Evolutionary conservation across 139 green algal genomes (phyloP).

Genomic region (Chlorella vulgaris): DNA sequence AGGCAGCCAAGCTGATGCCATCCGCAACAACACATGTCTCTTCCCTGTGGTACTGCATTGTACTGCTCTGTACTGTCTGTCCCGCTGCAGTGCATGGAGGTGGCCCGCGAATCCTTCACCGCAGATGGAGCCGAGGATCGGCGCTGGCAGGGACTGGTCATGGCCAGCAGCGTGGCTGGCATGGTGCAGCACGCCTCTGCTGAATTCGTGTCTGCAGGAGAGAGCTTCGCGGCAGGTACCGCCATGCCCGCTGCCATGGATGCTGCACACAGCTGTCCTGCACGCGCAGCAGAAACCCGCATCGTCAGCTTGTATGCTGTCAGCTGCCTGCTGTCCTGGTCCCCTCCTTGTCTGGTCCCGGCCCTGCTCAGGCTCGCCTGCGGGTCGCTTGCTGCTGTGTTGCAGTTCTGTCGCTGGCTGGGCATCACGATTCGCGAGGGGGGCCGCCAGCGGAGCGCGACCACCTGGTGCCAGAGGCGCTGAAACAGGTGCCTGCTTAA

Average conservation of each 20-base stretch:
- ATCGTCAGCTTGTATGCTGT: background rate
- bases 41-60: background rate
- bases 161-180: slow-evolving; percentile 32
- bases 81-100: slow-evolving; percentile 42
- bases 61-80: background rate
- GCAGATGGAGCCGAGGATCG: slow-evolving; percentile 33
- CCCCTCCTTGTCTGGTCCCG: too few species aligned
- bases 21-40: too few species aligned
- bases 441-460: slow-evolving; percentile 10
- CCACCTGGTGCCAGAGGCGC: slow-evolving; percentile 35
- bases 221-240: slow-evolving; percentile 36
- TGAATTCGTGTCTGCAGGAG: slow-evolving; percentile 34
- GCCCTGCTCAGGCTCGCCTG: too few species aligned
- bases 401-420: slow-evolving; percentile 36
- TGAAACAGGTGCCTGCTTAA: slow-evolving; percentile 49
- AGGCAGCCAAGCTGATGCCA: too few species aligned
- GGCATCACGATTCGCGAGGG: slow-evolving; percentile 31
- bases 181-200: slow-evolving; percentile 46
- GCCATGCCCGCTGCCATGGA: too few species aligned
- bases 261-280: too few species aligned
- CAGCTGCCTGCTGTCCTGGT: background rate
- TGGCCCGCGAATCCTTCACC: slow-evolving; percentile 43
- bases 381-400: background rate
- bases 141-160: slow-evolving; percentile 47
- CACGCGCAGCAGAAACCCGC: too few species aligned